phyloP scores from a whole-genome alignment of 2,329 filamentous ascomycete species.

The Penicillium occitanis region DNA sequence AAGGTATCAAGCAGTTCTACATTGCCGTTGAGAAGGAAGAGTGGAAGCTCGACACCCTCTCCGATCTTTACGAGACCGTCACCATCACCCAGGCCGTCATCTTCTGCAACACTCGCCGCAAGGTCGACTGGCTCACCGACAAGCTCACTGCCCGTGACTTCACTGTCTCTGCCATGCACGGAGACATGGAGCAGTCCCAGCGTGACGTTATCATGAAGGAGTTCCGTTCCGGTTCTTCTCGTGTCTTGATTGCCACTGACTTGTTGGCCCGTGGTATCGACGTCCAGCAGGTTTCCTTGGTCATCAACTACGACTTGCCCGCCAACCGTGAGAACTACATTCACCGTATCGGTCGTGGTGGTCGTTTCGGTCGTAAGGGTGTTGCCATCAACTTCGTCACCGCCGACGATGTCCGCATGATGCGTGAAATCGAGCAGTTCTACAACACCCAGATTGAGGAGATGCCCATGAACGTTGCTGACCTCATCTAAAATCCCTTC shows the following conservation, averaged over 20 bases:
- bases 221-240: conserved; percentile 97
- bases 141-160: conserved; percentile 99
- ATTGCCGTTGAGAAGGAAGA: conserved; percentile 99
- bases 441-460: conserved; percentile 99
- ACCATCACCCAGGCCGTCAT: conserved; percentile 99
- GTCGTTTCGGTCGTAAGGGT: conserved; percentile 99
- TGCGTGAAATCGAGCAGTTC: conserved; percentile 99
- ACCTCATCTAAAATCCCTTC: conserved; percentile 46
- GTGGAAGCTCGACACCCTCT: conserved; percentile 99
- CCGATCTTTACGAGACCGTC: conserved; percentile 97
- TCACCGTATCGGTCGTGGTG: conserved; percentile 98
- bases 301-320: conserved; percentile 99
- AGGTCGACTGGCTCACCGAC: conserved; percentile 99
- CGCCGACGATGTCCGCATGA: conserved; percentile 98
- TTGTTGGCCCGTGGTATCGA: conserved; percentile 99
- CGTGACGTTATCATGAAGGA: conserved; percentile 99
- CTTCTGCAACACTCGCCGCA: conserved; percentile 99
- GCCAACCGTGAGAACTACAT: conserved; percentile 99
- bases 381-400: conserved; percentile 99
- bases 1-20: conserved; percentile 99
- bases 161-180: conserved; percentile 99
- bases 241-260: conserved; percentile 98
- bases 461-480: conserved; percentile 93
- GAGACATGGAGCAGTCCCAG: conserved; percentile 97
- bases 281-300: conserved; percentile 97